These are phyloP conservation scores for Colletotrichum sp. DNA, from an alignment of 2,329 filamentous ascomycete species.

Conservation along the genomic window DNA sequence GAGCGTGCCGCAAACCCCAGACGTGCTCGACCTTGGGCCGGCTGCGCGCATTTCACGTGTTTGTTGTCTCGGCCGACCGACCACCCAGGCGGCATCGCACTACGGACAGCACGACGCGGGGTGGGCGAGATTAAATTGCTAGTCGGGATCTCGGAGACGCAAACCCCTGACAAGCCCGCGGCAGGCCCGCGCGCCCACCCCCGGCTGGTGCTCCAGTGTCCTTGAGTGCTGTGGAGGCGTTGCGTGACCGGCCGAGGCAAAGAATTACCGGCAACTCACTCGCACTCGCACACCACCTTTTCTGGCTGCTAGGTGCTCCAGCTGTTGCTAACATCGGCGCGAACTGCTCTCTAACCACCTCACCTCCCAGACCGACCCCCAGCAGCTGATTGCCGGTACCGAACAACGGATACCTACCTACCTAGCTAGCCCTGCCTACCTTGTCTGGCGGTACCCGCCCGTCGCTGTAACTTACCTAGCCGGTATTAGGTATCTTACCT, in stretches of 20 bases:
- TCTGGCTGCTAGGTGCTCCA: background rate
- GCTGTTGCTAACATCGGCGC: constrained; percentile 3
- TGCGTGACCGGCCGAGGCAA: constrained; percentile 20
- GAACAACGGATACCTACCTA: background rate
- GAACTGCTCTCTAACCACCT: background rate
- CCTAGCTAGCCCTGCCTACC: background rate
- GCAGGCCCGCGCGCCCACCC: constrained; percentile 11
- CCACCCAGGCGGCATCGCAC: background rate
- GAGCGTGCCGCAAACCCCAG: background rate
- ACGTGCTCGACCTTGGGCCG: background rate
- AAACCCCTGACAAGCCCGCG: constrained; percentile 17
- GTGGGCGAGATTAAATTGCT: constrained; percentile 1
- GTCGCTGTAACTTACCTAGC: background rate
- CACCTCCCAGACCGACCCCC: background rate
- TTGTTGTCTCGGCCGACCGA: constrained; percentile 3
- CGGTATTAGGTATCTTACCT: background rate
- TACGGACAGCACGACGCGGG: constrained; percentile 10
- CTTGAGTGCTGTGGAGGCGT: background rate
- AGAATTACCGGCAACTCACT: constrained; percentile 10
- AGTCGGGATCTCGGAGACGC: constrained; percentile 18
- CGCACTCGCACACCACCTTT: background rate
- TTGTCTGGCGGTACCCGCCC: constrained; percentile 2
- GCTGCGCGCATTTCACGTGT: constrained; percentile 15
- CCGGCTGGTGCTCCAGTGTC: background rate
- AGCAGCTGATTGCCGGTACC: constrained; percentile 15